Evolutionary conservation across 116 monocot genomes (phyloP).

Genomic region (Dioscorea cayenensis): DNA sequence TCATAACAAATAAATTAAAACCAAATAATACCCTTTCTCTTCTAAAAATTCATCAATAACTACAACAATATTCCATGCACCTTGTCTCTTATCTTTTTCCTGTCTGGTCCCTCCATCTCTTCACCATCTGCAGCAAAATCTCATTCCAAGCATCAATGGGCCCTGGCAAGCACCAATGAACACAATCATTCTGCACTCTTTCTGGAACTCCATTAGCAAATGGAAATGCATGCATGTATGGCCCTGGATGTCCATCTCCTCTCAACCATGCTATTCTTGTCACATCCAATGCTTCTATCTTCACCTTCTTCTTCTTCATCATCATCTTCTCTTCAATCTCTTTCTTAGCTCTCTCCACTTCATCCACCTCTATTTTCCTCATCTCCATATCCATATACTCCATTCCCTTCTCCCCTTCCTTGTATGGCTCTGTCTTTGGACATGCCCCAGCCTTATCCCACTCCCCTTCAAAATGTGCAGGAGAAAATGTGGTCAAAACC

Average conservation of each 20-base stretch:
- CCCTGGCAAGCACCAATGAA: conserved; percentile 13
- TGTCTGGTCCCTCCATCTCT: conserved; percentile 1
- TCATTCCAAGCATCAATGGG: conserved; percentile 12
- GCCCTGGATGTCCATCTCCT: conserved; percentile 60
- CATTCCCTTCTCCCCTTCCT: conserved; percentile 54
- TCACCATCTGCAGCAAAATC: conserved; percentile 10
- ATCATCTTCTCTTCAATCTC: conserved; percentile 1
- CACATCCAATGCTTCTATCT: conserved; percentile 39
- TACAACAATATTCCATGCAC: no score
- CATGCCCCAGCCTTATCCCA: conserved; percentile 76
- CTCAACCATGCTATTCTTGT: conserved; percentile 43
- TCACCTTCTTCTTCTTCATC: conserved; percentile 12
- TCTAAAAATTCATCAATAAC: no score
- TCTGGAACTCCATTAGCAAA: conserved; percentile 27
- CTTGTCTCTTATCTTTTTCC: no score
- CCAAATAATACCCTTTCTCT: no score
- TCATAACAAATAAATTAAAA: no score
- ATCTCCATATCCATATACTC: conserved; percentile 52
- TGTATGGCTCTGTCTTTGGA: conserved; percentile 53
- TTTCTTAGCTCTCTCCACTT: conserved; percentile 12
- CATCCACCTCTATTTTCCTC: conserved; percentile 49
- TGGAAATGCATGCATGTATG: conserved; percentile 48
- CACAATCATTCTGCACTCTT: conserved; percentile 32
- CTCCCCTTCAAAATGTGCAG: conserved; percentile 82
- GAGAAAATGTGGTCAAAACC: conserved; percentile 80